Conservation (phyloP, 1,284 basidiomycete genomes). For the Clitocybe nebularis region DNA sequence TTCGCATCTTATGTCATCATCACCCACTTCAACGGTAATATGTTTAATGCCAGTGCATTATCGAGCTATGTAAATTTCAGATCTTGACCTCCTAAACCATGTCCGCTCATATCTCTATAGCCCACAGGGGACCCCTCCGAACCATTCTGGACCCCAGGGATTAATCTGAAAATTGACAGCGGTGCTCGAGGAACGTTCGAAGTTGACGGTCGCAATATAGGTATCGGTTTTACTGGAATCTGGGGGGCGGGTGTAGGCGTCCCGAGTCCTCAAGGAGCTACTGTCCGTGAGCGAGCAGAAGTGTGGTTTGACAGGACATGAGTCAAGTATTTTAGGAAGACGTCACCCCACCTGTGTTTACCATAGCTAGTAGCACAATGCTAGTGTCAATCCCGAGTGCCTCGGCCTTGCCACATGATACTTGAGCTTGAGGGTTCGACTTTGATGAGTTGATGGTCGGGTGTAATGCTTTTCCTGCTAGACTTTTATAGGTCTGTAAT, state of each 20-base stretch:
- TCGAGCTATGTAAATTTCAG: slow-evolving; percentile 17
- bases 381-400: no score
- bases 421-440: no score
- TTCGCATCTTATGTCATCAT: slow-evolving; percentile 18
- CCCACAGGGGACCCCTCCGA: slow-evolving; percentile 14
- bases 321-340: no score
- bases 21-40: slow-evolving; percentile 20
- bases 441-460: no score
- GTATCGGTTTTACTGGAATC: slow-evolving; percentile 17
- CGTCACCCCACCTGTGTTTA: no score
- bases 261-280: slow-evolving; percentile 18
- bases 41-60: slow-evolving; percentile 19
- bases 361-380: no score
- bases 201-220: slow-evolving; percentile 6
- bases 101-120: not conserved
- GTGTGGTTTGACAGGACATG: slow-evolving; percentile 21
- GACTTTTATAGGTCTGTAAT: no score
- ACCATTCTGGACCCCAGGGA: slow-evolving; percentile 14
- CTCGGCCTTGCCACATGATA: no score
- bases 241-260: slow-evolving; percentile 22
- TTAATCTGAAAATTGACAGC: not conserved
- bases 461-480: no score
- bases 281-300: slow-evolving; percentile 22
- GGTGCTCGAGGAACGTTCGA: slow-evolving; percentile 10
- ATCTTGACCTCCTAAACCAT: not conserved